Evolutionary conservation across 768 basidiomycete genomes (phyloP).

Genomic region (Sporobolomyces phaffii): DNA sequence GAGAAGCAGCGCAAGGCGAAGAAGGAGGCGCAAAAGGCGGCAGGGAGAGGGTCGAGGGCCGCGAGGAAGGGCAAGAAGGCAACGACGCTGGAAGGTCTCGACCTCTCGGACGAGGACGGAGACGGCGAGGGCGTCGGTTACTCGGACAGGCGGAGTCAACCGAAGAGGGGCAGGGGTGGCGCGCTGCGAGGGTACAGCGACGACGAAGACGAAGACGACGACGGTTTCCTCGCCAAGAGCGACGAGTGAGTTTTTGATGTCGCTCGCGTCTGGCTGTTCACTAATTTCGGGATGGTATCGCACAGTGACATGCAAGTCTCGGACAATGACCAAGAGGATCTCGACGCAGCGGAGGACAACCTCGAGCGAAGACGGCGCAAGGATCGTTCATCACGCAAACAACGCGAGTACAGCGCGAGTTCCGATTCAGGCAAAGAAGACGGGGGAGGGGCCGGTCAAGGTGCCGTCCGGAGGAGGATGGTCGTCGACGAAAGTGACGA

Average conservation of each 20-base stretch:
- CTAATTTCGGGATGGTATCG: no score
- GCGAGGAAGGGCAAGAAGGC: slow-evolving; percentile 14
- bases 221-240: slow-evolving; percentile 27
- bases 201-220: slow-evolving; percentile 26
- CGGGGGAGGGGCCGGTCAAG: background rate
- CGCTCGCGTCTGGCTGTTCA: no score
- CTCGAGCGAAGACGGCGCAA: slow-evolving; percentile 32
- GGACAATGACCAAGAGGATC: slow-evolving; percentile 7
- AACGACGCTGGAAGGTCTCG: slow-evolving; percentile 23
- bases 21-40: slow-evolving; percentile 18
- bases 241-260: slow-evolving; percentile 33
- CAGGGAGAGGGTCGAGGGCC: background rate
- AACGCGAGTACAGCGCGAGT: slow-evolving; percentile 9
- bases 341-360: slow-evolving; percentile 28
- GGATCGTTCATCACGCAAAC: slow-evolving; percentile 10
- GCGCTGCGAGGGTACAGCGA: slow-evolving; percentile 9
- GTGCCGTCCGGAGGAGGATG: background rate
- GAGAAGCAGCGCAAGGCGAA: slow-evolving; percentile 29
- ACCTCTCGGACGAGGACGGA: slow-evolving; percentile 8
- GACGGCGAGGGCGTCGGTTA: slow-evolving; percentile 16
- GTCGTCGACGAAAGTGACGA: slow-evolving; percentile 11
- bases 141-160: slow-evolving; percentile 2
- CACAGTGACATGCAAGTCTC: slow-evolving; percentile 19
- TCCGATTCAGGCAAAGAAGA: background rate
- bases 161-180: slow-evolving; percentile 11